Percentiles rank a stretch among this genome's conserved stretches.
Conservation (phyloP, 176 grass and related monocot genomes). For the Miscanthus lutarioriparius region DNA sequence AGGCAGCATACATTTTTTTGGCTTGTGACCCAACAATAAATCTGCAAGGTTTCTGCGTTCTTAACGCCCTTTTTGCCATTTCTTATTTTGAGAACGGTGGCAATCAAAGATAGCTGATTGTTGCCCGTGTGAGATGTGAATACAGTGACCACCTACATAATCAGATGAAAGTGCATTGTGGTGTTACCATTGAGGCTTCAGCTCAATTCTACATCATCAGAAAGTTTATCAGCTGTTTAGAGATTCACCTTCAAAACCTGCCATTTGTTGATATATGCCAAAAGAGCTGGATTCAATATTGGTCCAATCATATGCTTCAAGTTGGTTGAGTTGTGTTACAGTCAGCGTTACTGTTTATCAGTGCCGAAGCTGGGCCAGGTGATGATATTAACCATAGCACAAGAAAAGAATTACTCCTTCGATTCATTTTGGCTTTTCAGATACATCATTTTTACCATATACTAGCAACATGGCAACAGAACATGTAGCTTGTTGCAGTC, state of each 20-base stretch:
- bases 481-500: background rate
- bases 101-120: background rate
- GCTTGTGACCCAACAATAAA: background rate
- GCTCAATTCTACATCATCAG: too few relatives aligned
- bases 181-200: background rate
- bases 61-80: background rate
- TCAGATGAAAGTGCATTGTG: background rate
- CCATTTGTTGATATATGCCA: background rate
- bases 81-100: background rate
- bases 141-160: background rate
- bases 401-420: background rate
- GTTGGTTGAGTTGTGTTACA: too few relatives aligned
- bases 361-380: background rate
- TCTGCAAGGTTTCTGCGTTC: background rate
- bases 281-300: background rate
- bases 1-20: background rate
- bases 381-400: background rate
- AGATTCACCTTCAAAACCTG: background rate
- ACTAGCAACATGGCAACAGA: background rate
- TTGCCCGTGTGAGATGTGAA: background rate
- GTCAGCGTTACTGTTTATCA: too few relatives aligned
- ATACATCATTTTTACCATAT: background rate
- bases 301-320: background rate
- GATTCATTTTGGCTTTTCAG: background rate
- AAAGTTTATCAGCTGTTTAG: background rate